Percentiles rank a stretch among this genome's conserved stretches.
Evolutionary conservation across 768 basidiomycete genomes (phyloP).

Genomic region (Trametes elegans): DNA sequence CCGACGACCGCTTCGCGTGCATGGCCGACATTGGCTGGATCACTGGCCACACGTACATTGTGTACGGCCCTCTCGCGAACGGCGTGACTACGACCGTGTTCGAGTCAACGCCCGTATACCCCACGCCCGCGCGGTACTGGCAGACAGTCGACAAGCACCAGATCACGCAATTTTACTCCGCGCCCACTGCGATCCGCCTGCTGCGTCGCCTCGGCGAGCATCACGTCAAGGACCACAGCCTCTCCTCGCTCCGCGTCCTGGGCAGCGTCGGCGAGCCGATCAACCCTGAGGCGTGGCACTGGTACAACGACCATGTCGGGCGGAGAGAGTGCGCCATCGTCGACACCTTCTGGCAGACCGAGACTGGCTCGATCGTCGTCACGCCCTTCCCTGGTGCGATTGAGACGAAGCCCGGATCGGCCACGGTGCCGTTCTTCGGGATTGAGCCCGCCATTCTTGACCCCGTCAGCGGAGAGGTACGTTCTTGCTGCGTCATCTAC

Average conservation of each 20-base stretch:
- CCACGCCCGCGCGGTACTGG: conserved; percentile 96
- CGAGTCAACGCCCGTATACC: conserved; percentile 96
- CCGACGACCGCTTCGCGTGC: conserved; percentile 94
- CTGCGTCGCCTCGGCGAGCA: conserved; percentile 83
- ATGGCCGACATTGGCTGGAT: conserved; percentile 99
- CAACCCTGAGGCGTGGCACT: conserved; percentile 98
- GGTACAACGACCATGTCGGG: conserved; percentile 97
- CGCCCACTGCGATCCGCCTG: conserved; percentile 92
- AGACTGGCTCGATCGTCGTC: conserved; percentile 94
- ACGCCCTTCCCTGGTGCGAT: conserved; percentile 96
- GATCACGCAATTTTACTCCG: conserved; percentile 94
- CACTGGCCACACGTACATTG: conserved; percentile 95
- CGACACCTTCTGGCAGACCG: conserved; percentile 97
- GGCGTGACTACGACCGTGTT: conserved; percentile 87
- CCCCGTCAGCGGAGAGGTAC: conserved; percentile 67
- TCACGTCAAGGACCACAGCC: conserved; percentile 80
- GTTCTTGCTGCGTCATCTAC: conserved; percentile 10
- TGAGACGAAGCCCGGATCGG: conserved; percentile 93
- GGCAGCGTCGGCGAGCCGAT: conserved; percentile 98
- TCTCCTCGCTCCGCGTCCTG: conserved; percentile 79
- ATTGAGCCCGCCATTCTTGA: conserved; percentile 88
- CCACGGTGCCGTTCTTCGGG: conserved; percentile 98
- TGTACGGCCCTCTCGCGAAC: conserved; percentile 91
- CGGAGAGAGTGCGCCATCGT: conserved; percentile 86
- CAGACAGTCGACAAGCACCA: conserved; percentile 90